Conservation (phyloP, 306 rosid species). For the cucumber (Cucumis sativus) region Cucumber_9930_V3 NC_026658.2:3526001-3526500, state of each 20-base stretch:
- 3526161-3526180: conserved; percentile 61
- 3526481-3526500: too few relatives aligned
- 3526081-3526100: conserved; percentile 59
- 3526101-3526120: conserved; percentile 76
- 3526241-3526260: conserved; percentile 67
- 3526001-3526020: conserved; percentile 99
- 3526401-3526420: too few relatives aligned
- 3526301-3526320: conserved; percentile 60
- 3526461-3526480: too few relatives aligned
- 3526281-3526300: conserved; percentile 45
- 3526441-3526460: too few relatives aligned
- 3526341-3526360: not conserved
- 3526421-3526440: too few relatives aligned
- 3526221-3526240: conserved; percentile 60
- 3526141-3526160: conserved; percentile 50
- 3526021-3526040: conserved; percentile 85
- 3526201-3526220: conserved; percentile 49
- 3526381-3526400: too few relatives aligned
- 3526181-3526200: conserved; percentile 70
- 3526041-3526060: conserved; percentile 88
- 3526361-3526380: too few relatives aligned
- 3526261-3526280: conserved; percentile 44
- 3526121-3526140: conserved; percentile 73
- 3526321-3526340: conserved; percentile 1
- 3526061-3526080: conserved; percentile 96